These are phyloP conservation scores for Metschnikowia cubensis DNA, from an alignment of 805 yeast species.

Conservation along the genomic window DNA sequence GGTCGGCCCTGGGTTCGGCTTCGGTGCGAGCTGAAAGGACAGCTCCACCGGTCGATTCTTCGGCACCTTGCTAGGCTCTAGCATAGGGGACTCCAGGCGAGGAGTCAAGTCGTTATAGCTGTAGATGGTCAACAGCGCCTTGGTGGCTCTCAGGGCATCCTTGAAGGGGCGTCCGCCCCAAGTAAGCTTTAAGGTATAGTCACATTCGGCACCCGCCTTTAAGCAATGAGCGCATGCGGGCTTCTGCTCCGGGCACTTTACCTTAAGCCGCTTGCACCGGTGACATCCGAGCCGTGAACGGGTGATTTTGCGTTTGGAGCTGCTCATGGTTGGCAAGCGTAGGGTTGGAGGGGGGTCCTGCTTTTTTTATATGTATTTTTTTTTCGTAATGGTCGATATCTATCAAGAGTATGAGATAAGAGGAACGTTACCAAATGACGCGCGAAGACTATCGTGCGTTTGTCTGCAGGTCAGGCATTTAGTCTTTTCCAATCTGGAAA, in stretches of 20 bases:
- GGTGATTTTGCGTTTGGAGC: slow-evolving; percentile 23
- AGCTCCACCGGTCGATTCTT: neutral
- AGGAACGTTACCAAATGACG: neutral
- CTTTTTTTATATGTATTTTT: no score
- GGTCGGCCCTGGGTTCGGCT: no score
- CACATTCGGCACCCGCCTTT: slow-evolving; percentile 48
- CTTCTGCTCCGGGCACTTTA: slow-evolving; percentile 66
- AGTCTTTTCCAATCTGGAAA: no score
- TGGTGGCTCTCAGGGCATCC: slow-evolving; percentile 13
- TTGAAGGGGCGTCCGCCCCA: slow-evolving; percentile 78
- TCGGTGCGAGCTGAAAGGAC: neutral
- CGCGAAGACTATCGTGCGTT: neutral
- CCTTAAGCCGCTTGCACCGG: slow-evolving; percentile 55
- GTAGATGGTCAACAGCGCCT: neutral
- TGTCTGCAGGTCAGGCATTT: neutral
- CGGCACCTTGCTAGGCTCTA: neutral
- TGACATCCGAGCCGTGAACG: slow-evolving; percentile 60
- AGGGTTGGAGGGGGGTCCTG: neutral
- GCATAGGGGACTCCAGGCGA: neutral
- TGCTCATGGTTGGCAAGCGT: neutral
- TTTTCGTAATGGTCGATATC: neutral
- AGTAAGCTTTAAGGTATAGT: slow-evolving; percentile 56
- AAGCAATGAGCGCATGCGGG: slow-evolving; percentile 59
- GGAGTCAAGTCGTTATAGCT: neutral
- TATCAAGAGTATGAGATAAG: neutral